Base-by-base conservation (phyloP, 331 rosid genomes). In the Dryas integrifolia region DNA sequence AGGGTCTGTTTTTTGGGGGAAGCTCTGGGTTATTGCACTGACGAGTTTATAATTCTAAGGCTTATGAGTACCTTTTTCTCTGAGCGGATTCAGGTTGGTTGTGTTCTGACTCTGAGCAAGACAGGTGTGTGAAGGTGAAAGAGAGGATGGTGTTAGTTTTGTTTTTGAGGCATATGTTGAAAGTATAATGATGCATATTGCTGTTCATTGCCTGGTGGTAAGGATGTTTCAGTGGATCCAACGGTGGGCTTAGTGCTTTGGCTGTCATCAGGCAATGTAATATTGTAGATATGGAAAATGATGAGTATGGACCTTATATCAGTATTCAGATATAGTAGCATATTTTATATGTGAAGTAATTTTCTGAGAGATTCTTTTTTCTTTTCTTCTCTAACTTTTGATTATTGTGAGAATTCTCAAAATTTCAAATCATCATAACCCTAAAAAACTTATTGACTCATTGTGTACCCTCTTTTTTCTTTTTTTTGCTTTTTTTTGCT, bases 131-230 rank as follows among this genome's bases (percentile, higher is more conserved):
- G 47, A 62, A 62, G 48, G 30, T 40, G 48, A 40, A 15, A 39
- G 48, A 7, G 44, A 30, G 43, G 13, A 7, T 39, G 48, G 18
- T 62, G 6, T 63, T 41, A 41, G 14, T 63, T n/a, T 40, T 35
- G 12, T 59, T 13, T 63, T 60, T 4, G 5, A 13, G 66, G 14
- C 30, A 5, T 63, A 10, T 0, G n/a, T 5, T 1, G 50, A 63
- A 63, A 63, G 39, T 15, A 9, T 41, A 61, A 38, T 24, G 39
- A 1, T 60, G 26, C 64, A 39, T 2, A 3, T 61, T 39, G 38
- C 66, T 63, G 51, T 9, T 16, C 5, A 63, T 50, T 63, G 74
- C 53, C 67, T 26, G 10, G 45, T 58, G 67, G 47, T 35, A 71
- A 46, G 11, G 43, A 43, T 26, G 43, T 8, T 63, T 12, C 35